Conservation (phyloP, 1,139 yeast genomes). For the Yamadazyma dushanensis region DNA sequence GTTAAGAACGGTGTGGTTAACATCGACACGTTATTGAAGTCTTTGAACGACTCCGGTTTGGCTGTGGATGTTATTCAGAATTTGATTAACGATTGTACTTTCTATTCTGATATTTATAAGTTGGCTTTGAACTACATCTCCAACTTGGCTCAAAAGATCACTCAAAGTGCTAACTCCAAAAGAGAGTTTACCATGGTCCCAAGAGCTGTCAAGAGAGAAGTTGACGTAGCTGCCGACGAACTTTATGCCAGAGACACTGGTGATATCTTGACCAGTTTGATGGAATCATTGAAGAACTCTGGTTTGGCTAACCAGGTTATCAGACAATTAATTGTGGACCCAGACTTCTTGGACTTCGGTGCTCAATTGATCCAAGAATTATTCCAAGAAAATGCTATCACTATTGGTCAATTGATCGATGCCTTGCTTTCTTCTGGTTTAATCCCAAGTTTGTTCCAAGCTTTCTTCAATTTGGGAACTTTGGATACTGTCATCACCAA, state of each 20-base stretch:
- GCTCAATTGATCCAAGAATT: conserved; percentile 37
- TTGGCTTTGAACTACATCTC: conserved; percentile 33
- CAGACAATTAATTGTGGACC: conserved; percentile 39
- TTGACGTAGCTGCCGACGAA: no score
- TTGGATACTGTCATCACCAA: conserved; percentile 42
- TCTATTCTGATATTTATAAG: conserved; percentile 42
- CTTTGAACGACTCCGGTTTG: conserved; percentile 47
- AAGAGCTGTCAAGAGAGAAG: conserved; percentile 7
- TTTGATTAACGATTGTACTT: conserved; percentile 41
- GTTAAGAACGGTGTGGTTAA: conserved; percentile 37
- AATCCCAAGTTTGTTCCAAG: conserved; percentile 37
- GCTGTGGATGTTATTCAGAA: conserved; percentile 39
- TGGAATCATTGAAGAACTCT: conserved; percentile 47
- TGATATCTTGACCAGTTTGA: conserved; percentile 33
- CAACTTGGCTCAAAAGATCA: conserved; percentile 32
- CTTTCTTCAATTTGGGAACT: conserved; percentile 42
- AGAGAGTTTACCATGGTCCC: conserved; percentile 19
- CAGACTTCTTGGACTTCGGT: conserved; percentile 42
- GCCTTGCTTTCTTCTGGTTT: conserved; percentile 41
- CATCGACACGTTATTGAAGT: conserved; percentile 38
- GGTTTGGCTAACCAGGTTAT: conserved; percentile 47
- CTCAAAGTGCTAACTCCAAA: conserved; percentile 24
- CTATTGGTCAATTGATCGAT: conserved; percentile 26
- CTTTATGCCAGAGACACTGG: conserved; percentile 16
- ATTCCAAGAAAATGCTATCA: conserved; percentile 31